Evolutionary conservation across 1,284 basidiomycete species (phyloP).

Genomic region (Malassezia sympodialis): DNA sequence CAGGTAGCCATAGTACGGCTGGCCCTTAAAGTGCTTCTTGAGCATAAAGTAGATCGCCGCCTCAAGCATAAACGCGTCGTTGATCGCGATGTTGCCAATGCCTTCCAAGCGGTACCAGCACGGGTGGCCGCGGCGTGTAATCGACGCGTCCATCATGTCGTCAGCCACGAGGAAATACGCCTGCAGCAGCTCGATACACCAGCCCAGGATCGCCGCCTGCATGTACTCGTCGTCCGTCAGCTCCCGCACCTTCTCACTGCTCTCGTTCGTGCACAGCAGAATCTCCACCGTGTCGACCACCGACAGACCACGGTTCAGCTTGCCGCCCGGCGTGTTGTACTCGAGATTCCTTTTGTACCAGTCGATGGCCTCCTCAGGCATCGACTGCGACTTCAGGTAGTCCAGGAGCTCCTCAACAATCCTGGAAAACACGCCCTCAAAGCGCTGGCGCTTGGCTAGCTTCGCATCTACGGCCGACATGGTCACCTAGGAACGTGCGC

Average conservation of each 20-base stretch:
- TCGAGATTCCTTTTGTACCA: slow-evolving; percentile 68
- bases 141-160: slow-evolving; percentile 91
- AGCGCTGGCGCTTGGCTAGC: slow-evolving; percentile 48
- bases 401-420: slow-evolving; percentile 56
- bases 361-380: slow-evolving; percentile 70
- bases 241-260: slow-evolving; percentile 52
- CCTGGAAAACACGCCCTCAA: slow-evolving; percentile 53
- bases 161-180: slow-evolving; percentile 95
- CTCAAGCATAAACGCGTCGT: slow-evolving; percentile 95
- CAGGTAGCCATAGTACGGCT: slow-evolving; percentile 75
- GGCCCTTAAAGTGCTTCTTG: slow-evolving; percentile 73
- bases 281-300: slow-evolving; percentile 90
- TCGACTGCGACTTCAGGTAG: slow-evolving; percentile 54
- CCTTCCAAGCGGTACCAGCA: slow-evolving; percentile 67
- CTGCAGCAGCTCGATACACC: slow-evolving; percentile 96
- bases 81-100: slow-evolving; percentile 82
- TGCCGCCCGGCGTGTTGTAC: slow-evolving; percentile 90
- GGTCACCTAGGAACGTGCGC: background rate
- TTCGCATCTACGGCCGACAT: slow-evolving; percentile 27
- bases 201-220: slow-evolving; percentile 80
- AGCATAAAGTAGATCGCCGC: slow-evolving; percentile 82
- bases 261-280: slow-evolving; percentile 55
- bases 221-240: slow-evolving; percentile 60
- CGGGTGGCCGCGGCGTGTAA: slow-evolving; percentile 92
- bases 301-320: slow-evolving; percentile 88